Evolutionary conservation across 768 basidiomycete species (phyloP).

Genomic region (Cystofilobasidium bisporidii): DNA sequence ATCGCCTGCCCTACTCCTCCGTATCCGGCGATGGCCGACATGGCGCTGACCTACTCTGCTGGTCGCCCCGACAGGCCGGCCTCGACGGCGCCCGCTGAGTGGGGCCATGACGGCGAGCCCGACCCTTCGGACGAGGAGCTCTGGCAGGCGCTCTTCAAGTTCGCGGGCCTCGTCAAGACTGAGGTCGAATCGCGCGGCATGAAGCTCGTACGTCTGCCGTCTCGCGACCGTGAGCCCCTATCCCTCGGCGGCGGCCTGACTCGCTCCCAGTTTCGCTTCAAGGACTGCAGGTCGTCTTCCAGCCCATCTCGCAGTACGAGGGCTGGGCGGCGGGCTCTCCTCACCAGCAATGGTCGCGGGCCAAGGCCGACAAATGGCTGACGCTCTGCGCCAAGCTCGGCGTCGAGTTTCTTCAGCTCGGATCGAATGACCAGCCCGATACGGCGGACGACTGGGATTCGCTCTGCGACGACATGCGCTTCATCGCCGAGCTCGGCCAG

Average conservation of each 20-base stretch:
- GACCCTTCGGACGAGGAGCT: neutral
- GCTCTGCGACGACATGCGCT: neutral
- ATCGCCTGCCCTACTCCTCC: neutral
- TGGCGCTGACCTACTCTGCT: neutral
- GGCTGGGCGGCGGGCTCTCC: neutral
- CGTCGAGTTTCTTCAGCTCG: neutral
- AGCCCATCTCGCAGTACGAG: neutral
- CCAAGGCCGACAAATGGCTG: neutral
- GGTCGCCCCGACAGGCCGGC: neutral
- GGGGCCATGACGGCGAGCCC: neutral
- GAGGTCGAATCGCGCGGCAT: neutral
- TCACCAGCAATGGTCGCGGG: neutral
- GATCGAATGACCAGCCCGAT: neutral
- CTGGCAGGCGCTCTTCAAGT: neutral
- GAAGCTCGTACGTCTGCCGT: neutral
- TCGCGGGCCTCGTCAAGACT: neutral
- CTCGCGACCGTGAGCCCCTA: no score
- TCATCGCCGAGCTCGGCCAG: neutral
- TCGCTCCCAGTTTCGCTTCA: no score
- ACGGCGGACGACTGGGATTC: neutral
- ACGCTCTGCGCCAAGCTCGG: neutral
- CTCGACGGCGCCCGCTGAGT: neutral
- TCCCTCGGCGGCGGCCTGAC: no score
- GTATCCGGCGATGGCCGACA: neutral
- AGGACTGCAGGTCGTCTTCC: neutral